Conservation (phyloP, 306 rosid genomes). For the Rubus parviflorus region DNA sequence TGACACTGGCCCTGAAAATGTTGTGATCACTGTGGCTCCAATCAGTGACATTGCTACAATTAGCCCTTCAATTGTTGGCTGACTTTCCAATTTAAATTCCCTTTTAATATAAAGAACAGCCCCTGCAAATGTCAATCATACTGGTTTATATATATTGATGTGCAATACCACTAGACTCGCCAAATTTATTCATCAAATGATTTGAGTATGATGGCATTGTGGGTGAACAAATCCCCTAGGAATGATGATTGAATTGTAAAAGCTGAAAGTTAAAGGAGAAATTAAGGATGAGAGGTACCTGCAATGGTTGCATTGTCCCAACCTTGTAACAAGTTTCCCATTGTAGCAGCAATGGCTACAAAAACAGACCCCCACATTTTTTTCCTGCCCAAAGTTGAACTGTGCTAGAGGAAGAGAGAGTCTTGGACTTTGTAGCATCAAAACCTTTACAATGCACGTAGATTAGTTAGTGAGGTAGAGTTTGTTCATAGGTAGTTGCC, state of each 20-base stretch:
- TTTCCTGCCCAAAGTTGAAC: neutral
- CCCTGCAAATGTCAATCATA: slow-evolving; percentile 25
- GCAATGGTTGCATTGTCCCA: slow-evolving; percentile 52
- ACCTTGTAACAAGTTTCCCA: slow-evolving; percentile 41
- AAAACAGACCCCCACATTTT: slow-evolving; percentile 35
- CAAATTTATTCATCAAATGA: neutral
- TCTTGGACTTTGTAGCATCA: slow-evolving; percentile 8
- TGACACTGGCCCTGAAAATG: slow-evolving; percentile 41
- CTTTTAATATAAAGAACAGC: slow-evolving; percentile 43
- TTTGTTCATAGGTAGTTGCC: neutral
- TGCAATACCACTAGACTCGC: neutral
- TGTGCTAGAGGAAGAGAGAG: neutral
- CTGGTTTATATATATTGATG: neutral
- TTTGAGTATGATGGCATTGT: neutral
- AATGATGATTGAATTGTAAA: neutral
- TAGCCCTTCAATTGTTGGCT: slow-evolving; percentile 41
- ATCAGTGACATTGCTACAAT: slow-evolving; percentile 48
- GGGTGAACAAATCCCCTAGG: neutral
- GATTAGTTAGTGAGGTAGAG: neutral
- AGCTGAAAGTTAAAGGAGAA: neutral
- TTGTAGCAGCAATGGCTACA: slow-evolving; percentile 42
- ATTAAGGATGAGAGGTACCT: slow-evolving; percentile 17
- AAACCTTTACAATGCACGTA: neutral
- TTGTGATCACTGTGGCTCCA: slow-evolving; percentile 46
- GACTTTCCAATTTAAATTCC: slow-evolving; percentile 38